phyloP scores from a whole-genome alignment of 1,139 yeast species.

The Candida albicans region DNA sequence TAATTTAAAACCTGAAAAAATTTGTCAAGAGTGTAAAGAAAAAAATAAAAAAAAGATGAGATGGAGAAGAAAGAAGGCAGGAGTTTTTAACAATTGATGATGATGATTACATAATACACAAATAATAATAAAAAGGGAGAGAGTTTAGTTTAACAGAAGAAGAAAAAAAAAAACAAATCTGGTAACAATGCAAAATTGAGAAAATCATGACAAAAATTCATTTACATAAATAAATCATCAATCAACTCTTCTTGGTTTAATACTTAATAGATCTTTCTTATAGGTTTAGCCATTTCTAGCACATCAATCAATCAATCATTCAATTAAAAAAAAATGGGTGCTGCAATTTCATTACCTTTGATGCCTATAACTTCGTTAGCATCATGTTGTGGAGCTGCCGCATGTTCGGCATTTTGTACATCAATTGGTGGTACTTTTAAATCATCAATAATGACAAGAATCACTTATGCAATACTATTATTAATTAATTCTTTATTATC shows the following conservation, averaged over 20 bases:
- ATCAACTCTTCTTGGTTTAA: too few species aligned
- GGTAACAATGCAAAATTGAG: neutral
- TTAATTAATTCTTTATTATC: constrained; percentile 78
- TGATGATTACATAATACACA: too few species aligned
- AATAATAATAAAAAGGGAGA: neutral
- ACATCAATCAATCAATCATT: too few species aligned
- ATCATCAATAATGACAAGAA: constrained; percentile 68
- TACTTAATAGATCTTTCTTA: too few species aligned
- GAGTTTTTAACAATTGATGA: too few species aligned
- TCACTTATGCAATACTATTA: constrained; percentile 80
- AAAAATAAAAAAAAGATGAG: constrained; percentile 1
- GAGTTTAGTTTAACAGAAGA: too few species aligned
- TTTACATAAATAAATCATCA: too few species aligned
- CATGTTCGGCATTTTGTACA: constrained; percentile 67
- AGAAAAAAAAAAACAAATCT: too few species aligned
- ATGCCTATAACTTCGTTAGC: constrained; percentile 64
- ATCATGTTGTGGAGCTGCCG: constrained; percentile 84
- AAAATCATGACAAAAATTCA: neutral
- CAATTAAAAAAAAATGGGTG: constrained; percentile 67
- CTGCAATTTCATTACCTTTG: constrained; percentile 70
- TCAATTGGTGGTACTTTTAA: constrained; percentile 61
- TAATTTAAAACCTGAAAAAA: constrained; percentile 2
- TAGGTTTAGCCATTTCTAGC: too few species aligned
- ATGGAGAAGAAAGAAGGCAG: neutral
- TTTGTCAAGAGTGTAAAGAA: too few species aligned